Base-by-base conservation (phyloP, 306 rosid genomes). In the Albizia julibrissin region DNA sequence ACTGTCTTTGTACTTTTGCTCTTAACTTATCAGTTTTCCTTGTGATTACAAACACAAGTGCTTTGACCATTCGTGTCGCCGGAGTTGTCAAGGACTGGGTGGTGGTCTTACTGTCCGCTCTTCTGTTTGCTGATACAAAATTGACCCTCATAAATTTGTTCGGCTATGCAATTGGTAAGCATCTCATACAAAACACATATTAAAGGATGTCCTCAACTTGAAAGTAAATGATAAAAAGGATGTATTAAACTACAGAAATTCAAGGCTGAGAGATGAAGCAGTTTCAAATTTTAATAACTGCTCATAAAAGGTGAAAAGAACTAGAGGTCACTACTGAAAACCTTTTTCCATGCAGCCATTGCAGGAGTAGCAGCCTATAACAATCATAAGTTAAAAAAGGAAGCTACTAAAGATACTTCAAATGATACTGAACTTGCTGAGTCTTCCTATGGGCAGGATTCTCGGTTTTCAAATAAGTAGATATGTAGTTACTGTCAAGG, bases 21-120 rank as follows among this genome's bases (percentile, higher is more conserved):
- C 92, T 95, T 64, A 95, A 95, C 94, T 86, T 95, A 74, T 95
- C 99, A 46, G 99, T 95, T 90, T 95, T 93, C 90, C 97, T 95
- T 43, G 99, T 95, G 75, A 95, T 95, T 80, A 89, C 97, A 24
- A 98, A 95, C 84, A 95, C 99, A 76, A 95, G 98, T 86, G 99
- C 99, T 75, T 88, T 95, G 91, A 95, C 99, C 70, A 93, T 95
- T 87, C 97, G 99, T 72, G 99, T 95, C 72, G 98, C 98, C 47
- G 99, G 99, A 81, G 99, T 95, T 80, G 96, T 95, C 87, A 95
- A 95, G 88, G 99, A 95, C 84, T 95, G 99, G 99, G 91, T 95
- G 78, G 99, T 95, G 84, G 99, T 95, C 84, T 86, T 95, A 76
- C 52, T 95, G 75, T 95, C 99, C 19, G 99, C 99, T 81, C 84